Percentiles rank a stretch among this genome's conserved stretches.
Evolutionary conservation across 805 yeast species (phyloP).

Genomic region (Nakazawaea ishiwadae): DNA sequence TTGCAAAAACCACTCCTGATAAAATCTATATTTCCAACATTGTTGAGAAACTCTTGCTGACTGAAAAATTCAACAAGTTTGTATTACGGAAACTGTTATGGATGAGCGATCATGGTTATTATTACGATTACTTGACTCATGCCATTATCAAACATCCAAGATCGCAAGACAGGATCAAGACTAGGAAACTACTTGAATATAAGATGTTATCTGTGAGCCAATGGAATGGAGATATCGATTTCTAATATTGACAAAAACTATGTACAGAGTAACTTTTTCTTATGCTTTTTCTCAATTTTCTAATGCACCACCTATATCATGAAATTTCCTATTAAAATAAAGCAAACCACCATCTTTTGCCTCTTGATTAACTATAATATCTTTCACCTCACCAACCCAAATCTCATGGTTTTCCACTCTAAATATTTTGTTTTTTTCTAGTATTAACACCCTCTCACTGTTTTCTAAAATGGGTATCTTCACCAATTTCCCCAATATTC

Average conservation of each 20-base stretch:
- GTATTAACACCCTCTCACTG: slow-evolving; percentile 59
- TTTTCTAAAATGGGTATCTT: slow-evolving; percentile 53
- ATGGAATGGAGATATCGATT: neutral
- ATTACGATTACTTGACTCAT: neutral
- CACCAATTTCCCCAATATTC: slow-evolving; percentile 16
- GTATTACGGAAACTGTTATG: slow-evolving; percentile 1
- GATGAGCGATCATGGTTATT: neutral
- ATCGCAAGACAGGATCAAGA: neutral
- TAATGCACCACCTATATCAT: slow-evolving; percentile 27
- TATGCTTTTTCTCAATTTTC: too few species aligned
- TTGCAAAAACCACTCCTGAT: neutral
- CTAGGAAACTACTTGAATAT: neutral
- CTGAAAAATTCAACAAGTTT: neutral
- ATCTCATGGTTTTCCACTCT: slow-evolving; percentile 82
- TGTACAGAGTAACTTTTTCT: too few species aligned
- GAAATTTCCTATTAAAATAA: slow-evolving; percentile 61
- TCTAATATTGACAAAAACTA: too few species aligned
- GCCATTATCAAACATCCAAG: neutral
- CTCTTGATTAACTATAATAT: slow-evolving; percentile 34
- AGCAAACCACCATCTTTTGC: slow-evolving; percentile 56
- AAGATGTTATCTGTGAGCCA: neutral
- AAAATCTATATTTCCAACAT: neutral
- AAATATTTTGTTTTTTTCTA: slow-evolving; percentile 48
- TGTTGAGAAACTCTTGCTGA: neutral
- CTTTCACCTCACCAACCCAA: slow-evolving; percentile 78